A percentile compares a stretch with the other conserved stretches of the same genome.
Conservation (phyloP, 106 monocot genomes). For the Phalaenopsis equestris region DNA sequence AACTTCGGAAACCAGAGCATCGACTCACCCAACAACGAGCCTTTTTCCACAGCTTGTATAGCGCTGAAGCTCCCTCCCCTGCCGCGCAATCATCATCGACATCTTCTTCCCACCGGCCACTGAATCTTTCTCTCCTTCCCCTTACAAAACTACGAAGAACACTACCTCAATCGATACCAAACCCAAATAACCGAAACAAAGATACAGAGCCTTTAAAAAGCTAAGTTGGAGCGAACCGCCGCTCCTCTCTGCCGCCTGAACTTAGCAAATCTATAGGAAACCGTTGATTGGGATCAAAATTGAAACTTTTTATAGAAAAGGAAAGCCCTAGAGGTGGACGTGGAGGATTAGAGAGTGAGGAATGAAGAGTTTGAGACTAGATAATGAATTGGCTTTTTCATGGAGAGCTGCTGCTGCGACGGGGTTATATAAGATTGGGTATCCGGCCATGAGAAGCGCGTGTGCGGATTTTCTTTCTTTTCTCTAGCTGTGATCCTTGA, state of each 20-base stretch:
- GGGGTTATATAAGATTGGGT: not conserved
- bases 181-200: not conserved
- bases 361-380: not conserved
- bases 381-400: not conserved
- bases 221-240: not conserved
- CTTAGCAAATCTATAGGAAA: not conserved
- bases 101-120: not conserved
- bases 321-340: not conserved
- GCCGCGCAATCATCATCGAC: not conserved
- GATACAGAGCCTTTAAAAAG: not conserved
- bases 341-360: not conserved
- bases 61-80: conserved; percentile 7
- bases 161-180: not conserved
- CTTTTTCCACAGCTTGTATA: not conserved
- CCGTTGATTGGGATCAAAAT: not conserved
- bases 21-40: conserved; percentile 6
- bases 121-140: not conserved
- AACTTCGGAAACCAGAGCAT: not conserved
- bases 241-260: not conserved
- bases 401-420: not conserved
- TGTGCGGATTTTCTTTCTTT: not conserved
- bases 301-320: not conserved
- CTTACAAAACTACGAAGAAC: not conserved
- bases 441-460: not conserved
- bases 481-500: not conserved